Evolutionary conservation across 331 rosid genomes (phyloP).

Genomic region (Pyracantha coccinea): DNA sequence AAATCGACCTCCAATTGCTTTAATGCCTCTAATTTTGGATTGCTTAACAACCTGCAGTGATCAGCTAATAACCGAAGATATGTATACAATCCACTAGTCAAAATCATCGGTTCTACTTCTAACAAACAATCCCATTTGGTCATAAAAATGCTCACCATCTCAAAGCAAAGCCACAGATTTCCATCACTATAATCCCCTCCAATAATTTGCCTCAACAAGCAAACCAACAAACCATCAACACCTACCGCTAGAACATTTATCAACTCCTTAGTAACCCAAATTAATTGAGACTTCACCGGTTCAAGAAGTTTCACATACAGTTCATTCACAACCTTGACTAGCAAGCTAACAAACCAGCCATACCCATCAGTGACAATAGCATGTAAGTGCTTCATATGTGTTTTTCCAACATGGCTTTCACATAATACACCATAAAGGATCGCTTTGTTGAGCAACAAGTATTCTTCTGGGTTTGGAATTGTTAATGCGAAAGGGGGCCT

Average conservation of each 20-base stretch:
- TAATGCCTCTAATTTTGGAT: background rate
- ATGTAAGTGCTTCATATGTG: background rate
- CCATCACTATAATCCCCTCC: background rate
- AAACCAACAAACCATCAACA: background rate
- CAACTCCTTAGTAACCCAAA: background rate
- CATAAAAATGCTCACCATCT: background rate
- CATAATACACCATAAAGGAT: background rate
- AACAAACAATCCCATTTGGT: background rate
- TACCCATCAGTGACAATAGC: background rate
- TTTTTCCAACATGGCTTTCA: background rate
- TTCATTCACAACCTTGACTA: background rate
- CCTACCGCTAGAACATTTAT: background rate
- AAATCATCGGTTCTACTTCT: background rate
- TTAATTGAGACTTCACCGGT: background rate
- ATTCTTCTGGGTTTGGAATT: background rate
- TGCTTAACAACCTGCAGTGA: background rate
- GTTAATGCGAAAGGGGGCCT: constrained; percentile 56
- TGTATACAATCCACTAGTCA: background rate
- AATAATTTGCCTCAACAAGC: background rate
- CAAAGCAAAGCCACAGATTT: background rate
- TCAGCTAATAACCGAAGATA: background rate
- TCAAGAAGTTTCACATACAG: background rate
- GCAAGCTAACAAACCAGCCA: background rate
- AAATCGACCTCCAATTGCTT: background rate
- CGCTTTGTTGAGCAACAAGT: background rate